Conservation (phyloP, 2,329 filamentous ascomycete species). For the Ophiosphaerella herpotricha region DNA sequence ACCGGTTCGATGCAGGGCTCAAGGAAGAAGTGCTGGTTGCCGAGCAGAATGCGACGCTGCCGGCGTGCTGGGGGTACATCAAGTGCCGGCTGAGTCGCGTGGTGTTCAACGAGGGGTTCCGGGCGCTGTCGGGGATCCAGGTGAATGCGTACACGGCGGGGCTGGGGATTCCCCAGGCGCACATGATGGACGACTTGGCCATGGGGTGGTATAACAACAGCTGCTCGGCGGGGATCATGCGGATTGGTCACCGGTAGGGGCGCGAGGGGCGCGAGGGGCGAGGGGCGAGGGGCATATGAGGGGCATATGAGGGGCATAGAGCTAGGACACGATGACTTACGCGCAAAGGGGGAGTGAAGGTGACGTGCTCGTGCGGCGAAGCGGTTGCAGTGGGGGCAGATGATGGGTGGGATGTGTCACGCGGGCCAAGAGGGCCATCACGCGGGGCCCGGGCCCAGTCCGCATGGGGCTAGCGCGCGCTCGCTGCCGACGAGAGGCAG, state of each 20-base stretch:
- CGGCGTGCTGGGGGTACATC: slow-evolving; percentile 47
- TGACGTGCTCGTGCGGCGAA: not conserved
- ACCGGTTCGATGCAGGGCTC: slow-evolving; percentile 46
- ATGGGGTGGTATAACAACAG: slow-evolving; percentile 57
- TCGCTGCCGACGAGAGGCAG: slow-evolving; percentile 10
- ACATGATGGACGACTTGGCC: slow-evolving; percentile 56
- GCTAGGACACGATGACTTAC: slow-evolving; percentile 12
- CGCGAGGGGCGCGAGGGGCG: too few relatives aligned
- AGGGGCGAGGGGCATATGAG: slow-evolving; percentile 1
- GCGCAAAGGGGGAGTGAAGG: too few relatives aligned
- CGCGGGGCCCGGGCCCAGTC: slow-evolving; percentile 8
- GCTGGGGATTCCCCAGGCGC: slow-evolving; percentile 46
- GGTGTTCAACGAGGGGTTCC: slow-evolving; percentile 46
- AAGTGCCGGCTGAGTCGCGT: slow-evolving; percentile 52
- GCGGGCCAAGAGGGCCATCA: slow-evolving; percentile 18
- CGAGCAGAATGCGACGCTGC: slow-evolving; percentile 48
- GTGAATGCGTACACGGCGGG: slow-evolving; percentile 53
- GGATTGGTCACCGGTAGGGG: slow-evolving; percentile 37
- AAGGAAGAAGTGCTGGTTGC: slow-evolving; percentile 43
- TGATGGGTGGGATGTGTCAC: slow-evolving; percentile 9
- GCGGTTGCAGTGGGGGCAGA: slow-evolving; percentile 12
- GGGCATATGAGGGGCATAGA: slow-evolving; percentile 1
- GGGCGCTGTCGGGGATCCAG: slow-evolving; percentile 53
- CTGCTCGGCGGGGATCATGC: slow-evolving; percentile 51
- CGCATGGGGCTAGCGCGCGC: slow-evolving; percentile 20